Percentiles rank a stretch among this genome's conserved stretches.
Conservation (phyloP, 176 grass and related monocot genomes). For the Avena sativa region DNA sequence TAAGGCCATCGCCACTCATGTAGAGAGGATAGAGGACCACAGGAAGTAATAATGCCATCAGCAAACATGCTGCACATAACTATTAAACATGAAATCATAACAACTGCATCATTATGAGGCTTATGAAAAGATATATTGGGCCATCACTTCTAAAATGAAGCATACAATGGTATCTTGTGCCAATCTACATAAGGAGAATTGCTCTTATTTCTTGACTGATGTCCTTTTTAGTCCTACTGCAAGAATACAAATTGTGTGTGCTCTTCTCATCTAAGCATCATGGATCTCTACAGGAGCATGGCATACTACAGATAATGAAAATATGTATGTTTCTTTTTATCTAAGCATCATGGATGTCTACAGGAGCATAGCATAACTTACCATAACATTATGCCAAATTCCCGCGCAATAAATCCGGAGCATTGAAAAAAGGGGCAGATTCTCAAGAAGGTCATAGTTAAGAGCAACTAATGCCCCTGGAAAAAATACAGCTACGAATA, state of each 20-base stretch:
- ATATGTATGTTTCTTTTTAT: conserved; percentile 6
- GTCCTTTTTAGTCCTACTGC: not conserved
- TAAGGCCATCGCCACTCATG: conserved; percentile 68
- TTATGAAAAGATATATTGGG: conserved; percentile 1
- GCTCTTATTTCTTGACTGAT: conserved; percentile 31
- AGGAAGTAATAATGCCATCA: conserved; percentile 71
- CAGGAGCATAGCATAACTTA: conserved; percentile 49
- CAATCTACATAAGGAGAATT: conserved; percentile 31
- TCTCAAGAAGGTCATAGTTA: conserved; percentile 70
- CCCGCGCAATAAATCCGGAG: conserved; percentile 94
- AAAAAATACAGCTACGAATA: conserved; percentile 82
- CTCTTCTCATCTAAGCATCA: conserved; percentile 9
- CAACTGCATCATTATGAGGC: conserved; percentile 31
- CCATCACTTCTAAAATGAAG: conserved; percentile 17
- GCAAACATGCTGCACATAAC: conserved; percentile 78
- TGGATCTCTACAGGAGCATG: conserved; percentile 24
- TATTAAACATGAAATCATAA: conserved; percentile 60
- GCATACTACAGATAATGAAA: conserved; percentile 15
- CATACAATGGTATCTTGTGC: conserved; percentile 9
- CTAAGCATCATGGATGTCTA: conserved; percentile 11
- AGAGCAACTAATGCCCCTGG: conserved; percentile 93
- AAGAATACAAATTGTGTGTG: not conserved
- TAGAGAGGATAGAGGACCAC: conserved; percentile 72
- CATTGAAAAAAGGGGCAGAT: conserved; percentile 57
- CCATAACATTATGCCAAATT: conserved; percentile 91